These are phyloP conservation scores for Cryptosporidium baileyi DNA, from an alignment of 169 alveolate species.

Conservation along the genomic window DNA sequence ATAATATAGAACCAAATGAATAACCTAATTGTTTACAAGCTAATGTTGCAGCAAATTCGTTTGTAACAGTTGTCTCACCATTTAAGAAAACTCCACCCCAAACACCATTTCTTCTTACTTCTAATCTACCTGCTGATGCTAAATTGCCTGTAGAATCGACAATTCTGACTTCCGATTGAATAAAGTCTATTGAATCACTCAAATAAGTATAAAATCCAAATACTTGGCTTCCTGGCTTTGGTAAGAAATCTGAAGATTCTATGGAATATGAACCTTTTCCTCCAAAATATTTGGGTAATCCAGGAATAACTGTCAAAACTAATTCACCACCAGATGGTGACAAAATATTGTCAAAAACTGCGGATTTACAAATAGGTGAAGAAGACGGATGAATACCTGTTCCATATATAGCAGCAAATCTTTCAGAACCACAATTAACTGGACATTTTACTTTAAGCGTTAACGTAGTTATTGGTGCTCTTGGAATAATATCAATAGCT, in stretches of 20 bases:
- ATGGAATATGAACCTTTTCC: constrained; percentile 67
- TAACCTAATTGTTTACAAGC: constrained; percentile 63
- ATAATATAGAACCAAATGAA: constrained; percentile 24
- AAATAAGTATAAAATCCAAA: constrained; percentile 74
- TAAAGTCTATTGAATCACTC: constrained; percentile 84
- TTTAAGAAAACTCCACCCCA: constrained; percentile 75
- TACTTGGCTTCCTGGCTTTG: constrained; percentile 73
- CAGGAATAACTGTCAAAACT: constrained; percentile 80
- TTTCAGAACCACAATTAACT: constrained; percentile 81
- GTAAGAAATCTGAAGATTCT: constrained; percentile 73
- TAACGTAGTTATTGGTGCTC: constrained; percentile 57
- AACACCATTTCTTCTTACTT: constrained; percentile 71
- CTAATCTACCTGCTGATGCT: constrained; percentile 76
- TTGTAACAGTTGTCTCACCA: constrained; percentile 54
- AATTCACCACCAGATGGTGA: constrained; percentile 87
- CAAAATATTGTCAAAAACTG: constrained; percentile 85
- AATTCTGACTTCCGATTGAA: constrained; percentile 83
- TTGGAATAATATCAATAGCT: constrained; percentile 79
- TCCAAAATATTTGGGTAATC: constrained; percentile 77
- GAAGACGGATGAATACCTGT: constrained; percentile 86
- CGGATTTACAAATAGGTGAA: constrained; percentile 87
- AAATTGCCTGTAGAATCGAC: constrained; percentile 84
- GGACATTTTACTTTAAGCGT: constrained; percentile 84
- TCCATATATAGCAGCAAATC: constrained; percentile 80
- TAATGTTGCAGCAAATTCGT: constrained; percentile 64